These are phyloP conservation scores for Pythium dissimile DNA, from an alignment of 352 stramenopile genomes.

Conservation along the genomic window DNA sequence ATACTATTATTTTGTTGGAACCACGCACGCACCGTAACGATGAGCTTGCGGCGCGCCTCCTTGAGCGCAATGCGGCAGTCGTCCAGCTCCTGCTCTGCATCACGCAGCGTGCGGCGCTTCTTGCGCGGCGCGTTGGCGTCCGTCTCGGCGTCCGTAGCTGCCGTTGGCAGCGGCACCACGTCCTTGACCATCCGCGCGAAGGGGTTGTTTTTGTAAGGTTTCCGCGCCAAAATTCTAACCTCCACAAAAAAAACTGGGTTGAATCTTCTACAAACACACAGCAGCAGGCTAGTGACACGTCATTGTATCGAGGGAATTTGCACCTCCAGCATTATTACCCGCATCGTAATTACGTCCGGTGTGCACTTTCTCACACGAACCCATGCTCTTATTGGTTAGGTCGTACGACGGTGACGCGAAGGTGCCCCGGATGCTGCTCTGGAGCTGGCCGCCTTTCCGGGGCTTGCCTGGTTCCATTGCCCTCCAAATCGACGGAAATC, in stretches of 20 bases:
- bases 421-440: constrained; percentile 2
- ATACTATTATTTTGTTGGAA: no score
- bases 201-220: no score
- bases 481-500: no score
- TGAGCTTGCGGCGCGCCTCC: constrained; percentile 61
- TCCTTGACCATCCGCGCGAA: constrained; percentile 16
- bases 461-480: background rate
- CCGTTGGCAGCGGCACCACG: constrained; percentile 3
- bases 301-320: background rate
- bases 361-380: constrained; percentile 9
- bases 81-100: constrained; percentile 60
- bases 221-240: background rate
- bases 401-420: background rate
- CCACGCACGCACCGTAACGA: constrained; percentile 43
- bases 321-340: background rate
- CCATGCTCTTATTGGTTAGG: background rate
- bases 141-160: background rate
- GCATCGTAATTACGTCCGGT: background rate
- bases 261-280: background rate
- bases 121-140: constrained; percentile 22
- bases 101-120: constrained; percentile 67
- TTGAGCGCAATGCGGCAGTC: constrained; percentile 40
- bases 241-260: constrained; percentile 7
- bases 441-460: constrained; percentile 5
- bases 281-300: background rate